phyloP scores from a whole-genome alignment of 345 rosid species.

The Aurinia saxatilis region DNA sequence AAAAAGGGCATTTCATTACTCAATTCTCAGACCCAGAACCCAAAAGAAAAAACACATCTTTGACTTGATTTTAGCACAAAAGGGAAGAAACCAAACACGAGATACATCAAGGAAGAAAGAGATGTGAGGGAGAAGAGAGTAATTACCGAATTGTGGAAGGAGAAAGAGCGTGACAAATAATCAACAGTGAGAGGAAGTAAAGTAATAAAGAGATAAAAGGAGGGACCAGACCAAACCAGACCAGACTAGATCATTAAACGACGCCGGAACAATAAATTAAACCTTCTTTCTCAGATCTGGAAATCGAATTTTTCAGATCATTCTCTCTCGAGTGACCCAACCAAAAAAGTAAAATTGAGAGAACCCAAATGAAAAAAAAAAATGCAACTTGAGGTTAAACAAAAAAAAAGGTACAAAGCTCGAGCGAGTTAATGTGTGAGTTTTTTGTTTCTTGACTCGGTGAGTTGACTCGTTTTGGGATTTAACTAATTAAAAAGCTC shows the following conservation, averaged over 20 bases:
- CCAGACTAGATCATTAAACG: slow-evolving; percentile 27
- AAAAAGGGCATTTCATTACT: not conserved
- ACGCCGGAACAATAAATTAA: slow-evolving; percentile 25
- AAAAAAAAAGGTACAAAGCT: not conserved
- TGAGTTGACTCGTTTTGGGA: slow-evolving; percentile 15
- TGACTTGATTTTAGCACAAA: not conserved
- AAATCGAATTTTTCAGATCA: slow-evolving; percentile 6
- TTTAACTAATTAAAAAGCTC: slow-evolving; percentile 2
- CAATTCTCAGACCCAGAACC: not conserved
- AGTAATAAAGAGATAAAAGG: slow-evolving; percentile 7
- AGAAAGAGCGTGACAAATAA: slow-evolving; percentile 38
- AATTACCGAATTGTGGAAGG: slow-evolving; percentile 60
- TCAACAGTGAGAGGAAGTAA: slow-evolving; percentile 12
- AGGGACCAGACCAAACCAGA: not conserved
- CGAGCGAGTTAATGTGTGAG: slow-evolving; percentile 13
- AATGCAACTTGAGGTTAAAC: slow-evolving; percentile 8
- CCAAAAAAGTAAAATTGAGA: not conserved
- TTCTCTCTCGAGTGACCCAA: slow-evolving; percentile 6
- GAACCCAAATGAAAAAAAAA: not conserved
- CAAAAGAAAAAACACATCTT: slow-evolving; percentile 1
- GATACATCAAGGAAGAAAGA: not conserved
- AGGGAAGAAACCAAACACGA: not conserved
- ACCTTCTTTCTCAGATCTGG: slow-evolving; percentile 20
- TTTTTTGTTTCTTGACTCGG: slow-evolving; percentile 11
- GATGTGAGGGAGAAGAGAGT: not conserved